Evolutionary conservation across 2,329 filamentous ascomycete genomes (phyloP).

Genomic region (Corinectria fuckeliana): DNA sequence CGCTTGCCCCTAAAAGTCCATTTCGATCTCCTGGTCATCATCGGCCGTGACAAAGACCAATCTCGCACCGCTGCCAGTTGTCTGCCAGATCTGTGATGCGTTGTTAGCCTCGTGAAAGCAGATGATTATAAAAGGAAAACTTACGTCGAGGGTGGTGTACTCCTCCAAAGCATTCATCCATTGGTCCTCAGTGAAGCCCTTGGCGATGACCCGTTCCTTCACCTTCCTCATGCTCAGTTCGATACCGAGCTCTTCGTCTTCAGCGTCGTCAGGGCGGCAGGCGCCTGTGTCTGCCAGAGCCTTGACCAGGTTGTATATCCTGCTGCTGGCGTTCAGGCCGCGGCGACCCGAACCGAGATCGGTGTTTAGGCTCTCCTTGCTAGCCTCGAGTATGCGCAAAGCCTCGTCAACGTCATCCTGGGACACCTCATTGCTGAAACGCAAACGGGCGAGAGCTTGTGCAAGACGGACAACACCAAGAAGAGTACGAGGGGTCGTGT

Average conservation of each 20-base stretch:
- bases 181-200: conserved; percentile 96
- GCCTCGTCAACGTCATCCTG: conserved; percentile 97
- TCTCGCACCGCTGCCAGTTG: conserved; percentile 71
- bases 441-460: conserved; percentile 89
- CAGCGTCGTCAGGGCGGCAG: conserved; percentile 75
- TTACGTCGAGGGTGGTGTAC: conserved; percentile 87
- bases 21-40: conserved; percentile 55
- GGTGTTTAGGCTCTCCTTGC: conserved; percentile 86
- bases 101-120: conserved; percentile 46
- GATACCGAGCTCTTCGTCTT: conserved; percentile 57
- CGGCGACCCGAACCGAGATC: conserved; percentile 67
- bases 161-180: conserved; percentile 86
- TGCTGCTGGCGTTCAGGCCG: conserved; percentile 81
- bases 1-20: conserved; percentile 45
- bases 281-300: conserved; percentile 85
- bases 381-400: conserved; percentile 86
- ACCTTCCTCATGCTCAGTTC: conserved; percentile 90
- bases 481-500: conserved; percentile 92
- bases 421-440: conserved; percentile 84
- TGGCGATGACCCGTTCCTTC: conserved; percentile 88
- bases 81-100: conserved; percentile 74
- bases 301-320: conserved; percentile 95
- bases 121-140: conserved; percentile 49
- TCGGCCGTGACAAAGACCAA: conserved; percentile 72
- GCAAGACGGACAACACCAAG: conserved; percentile 91